phyloP scores from a whole-genome alignment of 2,329 filamentous ascomycete genomes.

The Akanthomyces muscarius region DNA sequence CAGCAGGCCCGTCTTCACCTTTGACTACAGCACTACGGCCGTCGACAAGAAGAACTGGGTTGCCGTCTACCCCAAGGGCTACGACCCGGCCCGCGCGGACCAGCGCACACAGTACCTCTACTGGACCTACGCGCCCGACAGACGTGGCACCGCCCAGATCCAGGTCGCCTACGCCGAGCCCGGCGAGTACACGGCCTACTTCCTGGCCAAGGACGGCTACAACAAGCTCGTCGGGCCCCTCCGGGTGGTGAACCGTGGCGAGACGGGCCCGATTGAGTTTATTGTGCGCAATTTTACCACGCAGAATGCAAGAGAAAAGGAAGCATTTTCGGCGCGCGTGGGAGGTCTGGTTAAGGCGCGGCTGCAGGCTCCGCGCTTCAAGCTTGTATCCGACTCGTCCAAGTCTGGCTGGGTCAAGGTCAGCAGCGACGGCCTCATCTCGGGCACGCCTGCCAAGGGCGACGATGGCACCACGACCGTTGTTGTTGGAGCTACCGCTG shows the following conservation, averaged over 20 bases:
- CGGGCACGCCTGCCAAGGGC: slow-evolving; percentile 30
- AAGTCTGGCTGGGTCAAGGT: slow-evolving; percentile 33
- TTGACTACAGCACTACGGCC: slow-evolving; percentile 22
- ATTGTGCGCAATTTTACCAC: slow-evolving; percentile 29
- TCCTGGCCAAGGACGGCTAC: slow-evolving; percentile 8
- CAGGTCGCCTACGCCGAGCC: background rate
- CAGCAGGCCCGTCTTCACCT: slow-evolving; percentile 19
- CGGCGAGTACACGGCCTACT: slow-evolving; percentile 11
- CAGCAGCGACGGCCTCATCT: slow-evolving; percentile 30
- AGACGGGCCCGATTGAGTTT: slow-evolving; percentile 25
- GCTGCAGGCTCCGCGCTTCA: slow-evolving; percentile 25
- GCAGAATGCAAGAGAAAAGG: slow-evolving; percentile 34
- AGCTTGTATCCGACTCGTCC: slow-evolving; percentile 24
- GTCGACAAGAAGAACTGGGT: slow-evolving; percentile 25
- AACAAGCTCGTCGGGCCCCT: slow-evolving; percentile 1
- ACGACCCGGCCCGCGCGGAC: slow-evolving; percentile 20
- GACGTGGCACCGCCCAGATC: slow-evolving; percentile 20
- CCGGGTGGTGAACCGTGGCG: background rate
- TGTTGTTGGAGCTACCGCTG: slow-evolving; percentile 27
- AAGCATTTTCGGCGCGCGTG: slow-evolving; percentile 31
- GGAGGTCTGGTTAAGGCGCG: slow-evolving; percentile 30
- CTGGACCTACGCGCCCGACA: slow-evolving; percentile 24
- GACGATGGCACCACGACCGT: slow-evolving; percentile 22
- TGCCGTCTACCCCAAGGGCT: slow-evolving; percentile 23
- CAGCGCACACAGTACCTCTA: slow-evolving; percentile 18